phyloP scores from a whole-genome alignment of 257 asterid species.

The Paraleonurus japonicus region DNA sequence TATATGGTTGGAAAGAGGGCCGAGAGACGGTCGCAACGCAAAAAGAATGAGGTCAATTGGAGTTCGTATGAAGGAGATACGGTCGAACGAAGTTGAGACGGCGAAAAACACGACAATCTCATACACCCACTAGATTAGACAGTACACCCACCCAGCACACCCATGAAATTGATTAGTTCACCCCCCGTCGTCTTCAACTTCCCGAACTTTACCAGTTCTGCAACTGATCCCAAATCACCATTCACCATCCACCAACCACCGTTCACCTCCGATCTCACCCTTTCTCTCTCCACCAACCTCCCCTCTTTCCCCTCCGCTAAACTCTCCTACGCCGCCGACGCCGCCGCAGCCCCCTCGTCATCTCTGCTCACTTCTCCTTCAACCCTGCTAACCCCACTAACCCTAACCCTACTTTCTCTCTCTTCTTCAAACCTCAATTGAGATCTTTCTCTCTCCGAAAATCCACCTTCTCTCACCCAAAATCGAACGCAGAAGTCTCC shows the following conservation, averaged over 20 bases:
- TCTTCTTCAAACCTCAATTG: slow-evolving; percentile 63
- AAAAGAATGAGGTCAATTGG: too few species aligned
- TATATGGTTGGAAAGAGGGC: too few species aligned
- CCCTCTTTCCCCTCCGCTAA: slow-evolving; percentile 71
- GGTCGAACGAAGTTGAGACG: too few species aligned
- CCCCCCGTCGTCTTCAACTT: too few species aligned
- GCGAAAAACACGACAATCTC: too few species aligned
- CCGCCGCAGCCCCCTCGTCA: slow-evolving; percentile 60
- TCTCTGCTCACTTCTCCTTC: slow-evolving; percentile 76
- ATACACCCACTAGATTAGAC: too few species aligned
- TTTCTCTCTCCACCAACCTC: slow-evolving; percentile 73
- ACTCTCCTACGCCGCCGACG: slow-evolving; percentile 62
- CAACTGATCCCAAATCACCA: too few species aligned
- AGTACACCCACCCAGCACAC: too few species aligned
- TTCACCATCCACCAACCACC: slow-evolving; percentile 81
- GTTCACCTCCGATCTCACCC: slow-evolving; percentile 83
- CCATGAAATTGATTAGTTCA: too few species aligned
- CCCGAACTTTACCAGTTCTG: too few species aligned
- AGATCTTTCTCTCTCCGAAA: slow-evolving; percentile 80
- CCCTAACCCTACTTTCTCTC: slow-evolving; percentile 68
- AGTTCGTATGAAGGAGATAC: too few species aligned
- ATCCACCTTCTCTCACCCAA: slow-evolving; percentile 41
- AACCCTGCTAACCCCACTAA: slow-evolving; percentile 46
- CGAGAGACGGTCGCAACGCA: too few species aligned
- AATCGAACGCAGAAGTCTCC: slow-evolving; percentile 8